phyloP scores from a whole-genome alignment of 192 early-diverging fungal genomes.

The Coemansia sp. region DNA sequence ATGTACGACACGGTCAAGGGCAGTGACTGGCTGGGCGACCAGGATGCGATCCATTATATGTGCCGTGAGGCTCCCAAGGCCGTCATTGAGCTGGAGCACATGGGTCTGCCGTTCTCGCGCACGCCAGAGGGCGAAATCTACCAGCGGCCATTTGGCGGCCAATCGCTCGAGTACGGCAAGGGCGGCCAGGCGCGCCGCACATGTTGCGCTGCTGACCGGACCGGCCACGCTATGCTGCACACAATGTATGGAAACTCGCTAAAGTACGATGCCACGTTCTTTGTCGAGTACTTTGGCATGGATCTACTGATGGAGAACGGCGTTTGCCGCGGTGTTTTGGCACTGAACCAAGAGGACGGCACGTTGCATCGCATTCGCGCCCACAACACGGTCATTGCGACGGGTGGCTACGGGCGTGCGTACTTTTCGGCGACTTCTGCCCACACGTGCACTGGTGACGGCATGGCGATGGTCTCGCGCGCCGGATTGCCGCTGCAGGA shows the following conservation, averaged over 20 bases:
- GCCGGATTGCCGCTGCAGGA: conserved; percentile 97
- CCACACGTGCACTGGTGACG: conserved; percentile 99
- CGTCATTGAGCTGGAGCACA: conserved; percentile 97
- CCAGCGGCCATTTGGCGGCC: conserved; percentile 98
- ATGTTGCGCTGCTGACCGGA: conserved; percentile 97
- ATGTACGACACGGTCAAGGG: conserved; percentile 99
- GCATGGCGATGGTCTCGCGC: conserved; percentile 98
- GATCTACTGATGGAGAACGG: conserved; percentile 99
- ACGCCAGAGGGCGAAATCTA: conserved; percentile 98
- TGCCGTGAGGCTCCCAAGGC: conserved; percentile 95
- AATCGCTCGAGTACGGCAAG: conserved; percentile 93
- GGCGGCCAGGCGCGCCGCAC: conserved; percentile 98
- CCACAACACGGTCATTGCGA: conserved; percentile 97
- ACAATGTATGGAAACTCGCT: conserved; percentile 98
- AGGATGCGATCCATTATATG: conserved; percentile 99
- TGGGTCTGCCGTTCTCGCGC: conserved; percentile 97
- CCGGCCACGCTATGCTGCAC: conserved; percentile 96
- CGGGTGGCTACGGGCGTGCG: conserved; percentile 98
- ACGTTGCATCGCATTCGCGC: conserved; percentile 96
- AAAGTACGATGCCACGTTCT: conserved; percentile 93
- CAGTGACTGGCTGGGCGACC: conserved; percentile 98
- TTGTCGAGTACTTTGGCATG: conserved; percentile 99
- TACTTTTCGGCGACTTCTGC: conserved; percentile 99
- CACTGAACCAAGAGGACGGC: conserved; percentile 97
- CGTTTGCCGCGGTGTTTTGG: conserved; percentile 94